Evolutionary conservation across 345 rosid genomes (phyloP).

Genomic region (Sonneratia caseolaris): DNA sequence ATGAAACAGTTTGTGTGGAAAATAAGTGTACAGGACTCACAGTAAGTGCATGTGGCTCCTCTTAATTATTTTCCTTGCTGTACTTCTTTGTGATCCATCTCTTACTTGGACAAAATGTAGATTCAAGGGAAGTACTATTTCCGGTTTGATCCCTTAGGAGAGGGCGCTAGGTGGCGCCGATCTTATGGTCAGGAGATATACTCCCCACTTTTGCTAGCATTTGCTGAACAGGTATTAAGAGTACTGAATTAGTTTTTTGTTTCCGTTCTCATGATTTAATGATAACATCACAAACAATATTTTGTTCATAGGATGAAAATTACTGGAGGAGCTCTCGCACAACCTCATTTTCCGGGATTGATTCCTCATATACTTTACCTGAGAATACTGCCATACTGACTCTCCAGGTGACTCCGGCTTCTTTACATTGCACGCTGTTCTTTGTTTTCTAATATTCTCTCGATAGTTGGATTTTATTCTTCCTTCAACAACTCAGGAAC

Average conservation of each 20-base stretch:
- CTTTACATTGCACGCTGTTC: background rate
- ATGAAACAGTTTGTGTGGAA: slow-evolving; percentile 71
- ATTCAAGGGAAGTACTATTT: slow-evolving; percentile 85
- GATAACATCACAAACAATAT: background rate
- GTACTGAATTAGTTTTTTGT: background rate
- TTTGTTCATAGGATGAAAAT: slow-evolving; percentile 46
- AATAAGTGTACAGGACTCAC: slow-evolving; percentile 66
- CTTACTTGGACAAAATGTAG: slow-evolving; percentile 27
- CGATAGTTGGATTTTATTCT: background rate
- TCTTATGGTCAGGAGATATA: slow-evolving; percentile 88
- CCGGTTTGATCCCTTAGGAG: slow-evolving; percentile 76
- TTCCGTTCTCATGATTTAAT: background rate
- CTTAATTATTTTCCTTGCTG: background rate
- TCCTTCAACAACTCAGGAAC: slow-evolving; percentile 40
- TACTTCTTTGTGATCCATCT: background rate
- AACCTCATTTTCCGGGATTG: slow-evolving; percentile 68
- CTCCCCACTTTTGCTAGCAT: slow-evolving; percentile 83
- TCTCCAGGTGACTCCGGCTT: slow-evolving; percentile 43
- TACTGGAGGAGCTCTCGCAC: slow-evolving; percentile 45
- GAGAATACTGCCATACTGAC: slow-evolving; percentile 75
- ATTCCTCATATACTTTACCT: slow-evolving; percentile 68
- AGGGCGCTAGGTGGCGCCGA: slow-evolving; percentile 94
- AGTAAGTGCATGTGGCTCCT: slow-evolving; percentile 33
- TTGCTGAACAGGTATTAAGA: slow-evolving; percentile 49
- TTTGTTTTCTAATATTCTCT: background rate